Evolutionary conservation across 129 eudicot species (phyloP).

Genomic region (Mikania micrantha): DNA sequence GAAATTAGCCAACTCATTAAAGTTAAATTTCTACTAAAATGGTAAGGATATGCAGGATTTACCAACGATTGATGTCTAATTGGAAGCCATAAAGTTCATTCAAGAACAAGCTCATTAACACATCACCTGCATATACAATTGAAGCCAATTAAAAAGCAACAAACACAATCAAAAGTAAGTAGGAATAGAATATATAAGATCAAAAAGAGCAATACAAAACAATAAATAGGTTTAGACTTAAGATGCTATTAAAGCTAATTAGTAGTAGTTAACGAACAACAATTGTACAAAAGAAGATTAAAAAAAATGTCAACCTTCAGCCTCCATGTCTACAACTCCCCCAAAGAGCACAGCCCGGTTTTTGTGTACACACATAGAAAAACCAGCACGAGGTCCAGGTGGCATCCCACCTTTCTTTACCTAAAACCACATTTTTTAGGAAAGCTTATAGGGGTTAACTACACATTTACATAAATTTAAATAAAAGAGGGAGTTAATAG

Average conservation of each 20-base stretch:
- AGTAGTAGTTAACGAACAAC: not conserved
- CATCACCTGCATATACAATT: slow-evolving; percentile 58
- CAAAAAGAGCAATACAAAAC: not conserved
- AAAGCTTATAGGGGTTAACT: slow-evolving; percentile 7
- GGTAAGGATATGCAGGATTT: slow-evolving; percentile 9
- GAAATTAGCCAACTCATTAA: not conserved
- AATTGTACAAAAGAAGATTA: not conserved
- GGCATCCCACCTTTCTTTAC: slow-evolving; percentile 99
- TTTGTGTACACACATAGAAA: slow-evolving; percentile 90
- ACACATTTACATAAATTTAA: not conserved
- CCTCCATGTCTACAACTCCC: slow-evolving; percentile 97
- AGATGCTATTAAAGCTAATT: not conserved
- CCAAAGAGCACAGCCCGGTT: slow-evolving; percentile 91
- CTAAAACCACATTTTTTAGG: slow-evolving; percentile 30
- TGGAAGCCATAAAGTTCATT: slow-evolving; percentile 95
- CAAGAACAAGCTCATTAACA: slow-evolving; percentile 87
- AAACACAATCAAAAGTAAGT: not conserved
- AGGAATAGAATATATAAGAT: not conserved
- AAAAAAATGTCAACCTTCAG: slow-evolving; percentile 53
- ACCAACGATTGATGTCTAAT: slow-evolving; percentile 92
- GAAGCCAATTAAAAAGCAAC: slow-evolving; percentile 10
- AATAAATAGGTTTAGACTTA: not conserved
- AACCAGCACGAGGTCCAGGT: slow-evolving; percentile 98
- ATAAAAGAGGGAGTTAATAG: not conserved
- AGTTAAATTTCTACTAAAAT: not conserved